phyloP scores from a whole-genome alignment of 352 stramenopile species.

The Phytophthora melonis region DNA sequence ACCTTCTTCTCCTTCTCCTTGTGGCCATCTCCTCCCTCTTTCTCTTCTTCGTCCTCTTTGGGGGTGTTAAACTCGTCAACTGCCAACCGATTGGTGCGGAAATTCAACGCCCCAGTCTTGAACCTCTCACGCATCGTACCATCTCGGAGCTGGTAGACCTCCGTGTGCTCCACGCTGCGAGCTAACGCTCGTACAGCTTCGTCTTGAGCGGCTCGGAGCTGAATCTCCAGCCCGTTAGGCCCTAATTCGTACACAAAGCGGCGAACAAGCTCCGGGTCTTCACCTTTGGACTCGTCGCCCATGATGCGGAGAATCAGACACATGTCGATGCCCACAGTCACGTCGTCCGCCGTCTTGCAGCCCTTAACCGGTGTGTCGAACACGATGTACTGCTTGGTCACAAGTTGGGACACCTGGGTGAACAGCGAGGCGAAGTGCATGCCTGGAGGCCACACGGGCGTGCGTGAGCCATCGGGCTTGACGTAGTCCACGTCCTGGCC shows the following conservation, averaged over 20 bases:
- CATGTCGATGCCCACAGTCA: conserved; percentile 88
- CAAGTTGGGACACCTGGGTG: conserved; percentile 81
- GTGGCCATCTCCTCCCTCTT: conserved; percentile 14
- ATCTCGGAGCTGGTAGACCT: conserved; percentile 82
- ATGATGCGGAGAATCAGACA: conserved; percentile 87
- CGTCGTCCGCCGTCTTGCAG: conserved; percentile 88
- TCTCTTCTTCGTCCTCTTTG: neutral
- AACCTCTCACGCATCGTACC: conserved; percentile 67
- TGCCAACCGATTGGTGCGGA: conserved; percentile 21
- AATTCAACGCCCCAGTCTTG: conserved; percentile 47
- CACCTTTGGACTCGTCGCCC: conserved; percentile 71
- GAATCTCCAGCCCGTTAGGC: conserved; percentile 77
- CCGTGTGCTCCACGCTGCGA: conserved; percentile 83
- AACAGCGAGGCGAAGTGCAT: conserved; percentile 74
- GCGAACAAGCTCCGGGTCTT: conserved; percentile 81
- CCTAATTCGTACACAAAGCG: conserved; percentile 88
- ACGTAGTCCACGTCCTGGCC: conserved; percentile 3
- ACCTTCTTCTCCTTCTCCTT: conserved; percentile 18
- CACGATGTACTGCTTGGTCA: conserved; percentile 89
- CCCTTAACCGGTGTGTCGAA: conserved; percentile 87
- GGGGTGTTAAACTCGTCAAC: conserved; percentile 28
- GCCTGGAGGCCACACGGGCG: conserved; percentile 69
- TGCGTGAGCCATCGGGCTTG: conserved; percentile 39
- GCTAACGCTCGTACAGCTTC: conserved; percentile 81
- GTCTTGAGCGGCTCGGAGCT: conserved; percentile 79